These are phyloP conservation scores for Rhodomyrtus psidioides DNA, from an alignment of 441 rosid species.

Conservation along the genomic window DNA sequence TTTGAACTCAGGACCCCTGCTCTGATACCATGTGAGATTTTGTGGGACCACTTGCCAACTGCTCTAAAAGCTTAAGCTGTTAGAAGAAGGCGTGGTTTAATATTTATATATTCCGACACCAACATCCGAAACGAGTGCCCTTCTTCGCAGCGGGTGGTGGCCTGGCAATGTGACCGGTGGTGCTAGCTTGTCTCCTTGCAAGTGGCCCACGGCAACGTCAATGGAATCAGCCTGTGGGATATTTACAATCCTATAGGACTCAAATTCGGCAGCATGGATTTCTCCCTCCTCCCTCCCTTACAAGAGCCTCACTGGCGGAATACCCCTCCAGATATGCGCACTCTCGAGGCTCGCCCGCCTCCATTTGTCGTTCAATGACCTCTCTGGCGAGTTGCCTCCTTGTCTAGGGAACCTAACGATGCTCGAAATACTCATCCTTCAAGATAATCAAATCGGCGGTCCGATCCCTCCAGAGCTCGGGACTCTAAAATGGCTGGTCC, in stretches of 20 bases:
- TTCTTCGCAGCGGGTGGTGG: background rate
- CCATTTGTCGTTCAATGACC: no score
- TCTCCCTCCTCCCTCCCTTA: background rate
- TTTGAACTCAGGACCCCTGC: no score
- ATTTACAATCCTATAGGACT: accelerated
- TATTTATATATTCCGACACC: no score
- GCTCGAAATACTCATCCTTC: background rate
- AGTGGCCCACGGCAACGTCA: background rate
- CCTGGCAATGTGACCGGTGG: accelerated
- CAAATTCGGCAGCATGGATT: background rate
- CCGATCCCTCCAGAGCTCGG: background rate
- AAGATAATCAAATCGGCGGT: background rate
- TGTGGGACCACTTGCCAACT: no score
- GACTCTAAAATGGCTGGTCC: background rate
- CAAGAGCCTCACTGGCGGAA: background rate
- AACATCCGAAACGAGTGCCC: background rate
- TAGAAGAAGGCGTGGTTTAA: no score
- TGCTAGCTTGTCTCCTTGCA: background rate
- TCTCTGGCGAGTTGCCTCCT: background rate
- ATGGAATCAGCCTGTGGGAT: accelerated
- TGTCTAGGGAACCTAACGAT: background rate
- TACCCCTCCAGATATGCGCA: no score
- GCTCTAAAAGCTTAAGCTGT: no score
- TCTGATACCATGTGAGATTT: no score
- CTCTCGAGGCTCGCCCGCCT: no score